phyloP scores from a whole-genome alignment of 805 yeast species.

The Ogataea chonburiensis region DNA sequence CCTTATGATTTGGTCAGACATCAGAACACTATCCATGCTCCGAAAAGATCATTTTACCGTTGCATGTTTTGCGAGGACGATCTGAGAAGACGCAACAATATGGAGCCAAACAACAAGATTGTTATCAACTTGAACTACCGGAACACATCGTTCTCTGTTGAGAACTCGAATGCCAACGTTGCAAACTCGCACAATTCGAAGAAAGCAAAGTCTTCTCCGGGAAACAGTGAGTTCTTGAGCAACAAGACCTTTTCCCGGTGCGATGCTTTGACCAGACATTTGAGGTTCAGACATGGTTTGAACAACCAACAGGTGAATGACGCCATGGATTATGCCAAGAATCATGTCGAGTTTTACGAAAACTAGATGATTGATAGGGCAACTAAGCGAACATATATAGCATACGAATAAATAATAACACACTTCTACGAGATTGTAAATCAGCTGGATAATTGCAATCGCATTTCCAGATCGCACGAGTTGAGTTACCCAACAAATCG shows the following conservation, averaged over 20 bases:
- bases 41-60: constrained; percentile 78
- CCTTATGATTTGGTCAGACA: constrained; percentile 94
- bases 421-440: no score
- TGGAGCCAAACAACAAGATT: constrained; percentile 48
- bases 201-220: constrained; percentile 36
- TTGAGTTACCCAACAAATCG: no score
- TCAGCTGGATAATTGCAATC: no score
- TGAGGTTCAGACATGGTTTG: constrained; percentile 83
- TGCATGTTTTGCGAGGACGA: constrained; percentile 84
- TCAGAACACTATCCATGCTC: constrained; percentile 94
- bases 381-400: constrained; percentile 9
- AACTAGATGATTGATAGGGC: constrained; percentile 15
- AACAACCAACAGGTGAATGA: constrained; percentile 64
- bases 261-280: constrained; percentile 92
- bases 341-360: constrained; percentile 62
- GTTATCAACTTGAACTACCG: constrained; percentile 33
- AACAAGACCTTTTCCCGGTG: constrained; percentile 84
- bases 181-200: constrained; percentile 36
- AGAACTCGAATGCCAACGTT: constrained; percentile 31
- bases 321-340: constrained; percentile 73
- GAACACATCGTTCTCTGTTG: constrained; percentile 26
- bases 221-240: constrained; percentile 30
- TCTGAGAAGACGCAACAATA: constrained; percentile 42
- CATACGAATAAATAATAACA: constrained; percentile 7
- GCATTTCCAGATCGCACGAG: no score